Conservation (phyloP, 2,329 filamentous ascomycete genomes). For the Hansfordia pulvinata region DNA sequence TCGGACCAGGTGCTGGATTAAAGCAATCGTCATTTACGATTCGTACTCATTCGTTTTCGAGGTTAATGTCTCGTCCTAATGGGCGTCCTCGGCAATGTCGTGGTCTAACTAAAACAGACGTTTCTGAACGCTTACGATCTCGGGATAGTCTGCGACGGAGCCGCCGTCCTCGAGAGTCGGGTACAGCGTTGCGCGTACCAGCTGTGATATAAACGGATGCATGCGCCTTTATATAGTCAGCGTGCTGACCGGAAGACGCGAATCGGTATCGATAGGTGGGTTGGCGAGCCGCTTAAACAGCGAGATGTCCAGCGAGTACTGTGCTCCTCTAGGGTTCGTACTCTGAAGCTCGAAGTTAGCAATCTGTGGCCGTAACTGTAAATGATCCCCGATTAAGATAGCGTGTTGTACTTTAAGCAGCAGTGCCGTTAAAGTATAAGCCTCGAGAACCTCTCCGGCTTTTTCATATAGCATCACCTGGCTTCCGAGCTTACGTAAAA, state of each 20-base stretch:
- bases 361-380: slow-evolving; percentile 45
- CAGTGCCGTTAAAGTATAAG: slow-evolving; percentile 45
- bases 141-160: slow-evolving; percentile 19
- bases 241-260: slow-evolving; percentile 13
- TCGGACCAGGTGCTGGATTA: slow-evolving; percentile 51
- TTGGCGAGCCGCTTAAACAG: slow-evolving; percentile 45
- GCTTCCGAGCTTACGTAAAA: slow-evolving; percentile 31
- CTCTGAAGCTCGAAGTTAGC: slow-evolving; percentile 39
- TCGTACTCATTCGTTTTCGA: slow-evolving; percentile 46
- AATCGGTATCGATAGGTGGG: slow-evolving; percentile 10
- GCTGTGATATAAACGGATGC: slow-evolving; percentile 39
- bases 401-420: slow-evolving; percentile 45
- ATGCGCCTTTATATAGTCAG: slow-evolving; percentile 44
- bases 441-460: slow-evolving; percentile 54
- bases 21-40: slow-evolving; percentile 44
- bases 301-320: slow-evolving; percentile 43
- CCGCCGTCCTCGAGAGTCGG: slow-evolving; percentile 33
- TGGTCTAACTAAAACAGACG: slow-evolving; percentile 51
- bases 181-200: slow-evolving; percentile 41
- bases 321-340: slow-evolving; percentile 28
- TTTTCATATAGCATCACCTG: slow-evolving; percentile 56
- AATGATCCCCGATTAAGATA: slow-evolving; percentile 51
- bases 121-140: slow-evolving; percentile 31
- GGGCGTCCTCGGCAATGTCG: slow-evolving; percentile 12
- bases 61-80: slow-evolving; percentile 20